Percentiles rank a stretch among this genome's conserved stretches.
These are phyloP conservation scores for Musa balbisiana DNA, from an alignment of 202 grass and related monocot species.

Conservation along the genomic window DNA sequence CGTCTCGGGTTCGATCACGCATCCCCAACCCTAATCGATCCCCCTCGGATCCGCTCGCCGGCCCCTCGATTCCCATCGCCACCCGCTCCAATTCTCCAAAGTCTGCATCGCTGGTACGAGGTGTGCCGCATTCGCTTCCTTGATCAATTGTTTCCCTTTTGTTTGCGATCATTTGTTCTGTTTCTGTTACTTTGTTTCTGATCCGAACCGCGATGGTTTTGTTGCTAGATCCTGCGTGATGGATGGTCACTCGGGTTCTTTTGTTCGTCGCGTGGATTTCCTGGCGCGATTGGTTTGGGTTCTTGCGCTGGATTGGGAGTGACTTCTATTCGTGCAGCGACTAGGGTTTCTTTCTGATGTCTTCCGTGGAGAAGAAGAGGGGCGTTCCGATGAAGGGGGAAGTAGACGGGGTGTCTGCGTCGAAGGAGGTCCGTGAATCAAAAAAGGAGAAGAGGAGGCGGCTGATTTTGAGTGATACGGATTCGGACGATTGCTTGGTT, in stretches of 20 bases:
- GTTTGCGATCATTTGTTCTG: too few species aligned
- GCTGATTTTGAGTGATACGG: constrained; percentile 50
- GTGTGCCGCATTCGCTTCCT: too few species aligned
- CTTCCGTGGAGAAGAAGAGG: constrained; percentile 17
- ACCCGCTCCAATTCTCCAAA: too few species aligned
- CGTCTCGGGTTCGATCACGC: too few species aligned
- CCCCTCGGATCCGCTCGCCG: too few species aligned
- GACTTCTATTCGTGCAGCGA: not conserved
- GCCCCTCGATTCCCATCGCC: too few species aligned
- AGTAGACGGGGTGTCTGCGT: not conserved
- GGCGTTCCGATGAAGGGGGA: not conserved
- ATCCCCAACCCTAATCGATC: too few species aligned
- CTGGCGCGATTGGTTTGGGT: constrained; percentile 24
- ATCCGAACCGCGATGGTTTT: too few species aligned
- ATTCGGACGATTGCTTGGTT: constrained; percentile 42
- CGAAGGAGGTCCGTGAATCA: not conserved
- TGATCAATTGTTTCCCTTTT: too few species aligned
- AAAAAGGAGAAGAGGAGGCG: constrained; percentile 46
- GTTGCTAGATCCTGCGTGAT: not conserved
- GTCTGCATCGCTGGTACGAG: too few species aligned
- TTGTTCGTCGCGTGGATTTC: not conserved
- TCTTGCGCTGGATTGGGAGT: constrained; percentile 9
- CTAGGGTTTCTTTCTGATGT: constrained; percentile 26
- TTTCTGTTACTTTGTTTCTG: too few species aligned
- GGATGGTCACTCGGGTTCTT: not conserved